Evolutionary conservation across 441 rosid species (phyloP).

Genomic region (Corymbia citriodora): DNA sequence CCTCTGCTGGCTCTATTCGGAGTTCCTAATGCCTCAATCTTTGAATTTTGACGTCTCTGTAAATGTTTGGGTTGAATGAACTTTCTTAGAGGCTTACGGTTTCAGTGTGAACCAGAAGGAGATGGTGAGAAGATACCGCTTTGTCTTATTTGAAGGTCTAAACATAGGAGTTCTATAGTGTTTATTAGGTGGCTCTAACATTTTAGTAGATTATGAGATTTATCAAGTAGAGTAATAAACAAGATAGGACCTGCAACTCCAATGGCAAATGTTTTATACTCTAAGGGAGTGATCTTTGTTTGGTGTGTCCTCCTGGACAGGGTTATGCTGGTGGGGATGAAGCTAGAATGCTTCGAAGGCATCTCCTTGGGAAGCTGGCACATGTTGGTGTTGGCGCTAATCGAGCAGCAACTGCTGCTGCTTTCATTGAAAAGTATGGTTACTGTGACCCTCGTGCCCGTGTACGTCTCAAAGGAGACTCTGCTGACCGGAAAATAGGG

Average conservation of each 20-base stretch:
- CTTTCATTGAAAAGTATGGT: conserved; percentile 50
- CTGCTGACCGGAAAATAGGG: conserved; percentile 12
- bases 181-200: background rate
- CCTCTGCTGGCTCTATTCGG: background rate
- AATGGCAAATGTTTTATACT: background rate
- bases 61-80: background rate
- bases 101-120: background rate
- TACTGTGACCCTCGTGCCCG: conserved; percentile 20
- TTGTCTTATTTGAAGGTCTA: background rate
- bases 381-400: conserved; percentile 74
- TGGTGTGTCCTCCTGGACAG: conserved; percentile 16
- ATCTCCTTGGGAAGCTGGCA: conserved; percentile 29
- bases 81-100: background rate
- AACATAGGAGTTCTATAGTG: background rate
- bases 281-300: background rate
- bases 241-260: background rate
- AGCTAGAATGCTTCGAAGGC: conserved; percentile 79
- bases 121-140: background rate
- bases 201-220: background rate
- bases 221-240: background rate
- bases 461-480: conserved; percentile 1
- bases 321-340: conserved; percentile 97
- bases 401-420: conserved; percentile 58
- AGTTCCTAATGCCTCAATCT: background rate
- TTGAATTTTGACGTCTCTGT: background rate